phyloP scores from a whole-genome alignment of 192 early-diverging fungal genomes.

The Coemansia reversa region DNA sequence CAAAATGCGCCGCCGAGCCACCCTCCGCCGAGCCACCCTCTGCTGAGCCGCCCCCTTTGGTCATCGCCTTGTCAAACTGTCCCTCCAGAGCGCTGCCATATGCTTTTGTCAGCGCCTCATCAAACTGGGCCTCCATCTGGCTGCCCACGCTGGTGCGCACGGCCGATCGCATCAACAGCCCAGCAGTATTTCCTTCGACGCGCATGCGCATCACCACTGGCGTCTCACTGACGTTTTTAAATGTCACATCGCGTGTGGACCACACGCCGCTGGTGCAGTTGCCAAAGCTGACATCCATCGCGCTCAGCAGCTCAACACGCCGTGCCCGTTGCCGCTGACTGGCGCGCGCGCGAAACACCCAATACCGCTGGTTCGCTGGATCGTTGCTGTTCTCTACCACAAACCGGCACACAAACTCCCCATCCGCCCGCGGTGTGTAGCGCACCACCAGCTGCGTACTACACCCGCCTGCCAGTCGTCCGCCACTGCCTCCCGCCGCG shows the following conservation, averaged over 20 bases:
- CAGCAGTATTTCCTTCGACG: slow-evolving; percentile 43
- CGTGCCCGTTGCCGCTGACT: slow-evolving; percentile 67
- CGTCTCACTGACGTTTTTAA: slow-evolving; percentile 78
- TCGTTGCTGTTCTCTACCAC: slow-evolving; percentile 92
- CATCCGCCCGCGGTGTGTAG: slow-evolving; percentile 83
- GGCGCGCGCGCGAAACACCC: slow-evolving; percentile 73
- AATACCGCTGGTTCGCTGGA: slow-evolving; percentile 73
- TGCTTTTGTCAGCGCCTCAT: neutral
- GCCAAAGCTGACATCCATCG: slow-evolving; percentile 80
- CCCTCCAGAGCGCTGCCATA: neutral
- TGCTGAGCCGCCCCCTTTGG: neutral
- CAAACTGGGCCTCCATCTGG: neutral
- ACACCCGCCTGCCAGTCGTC: slow-evolving; percentile 66
- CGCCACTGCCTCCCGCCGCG: slow-evolving; percentile 14
- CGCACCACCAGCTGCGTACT: slow-evolving; percentile 72
- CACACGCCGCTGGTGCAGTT: slow-evolving; percentile 91
- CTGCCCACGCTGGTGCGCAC: slow-evolving; percentile 1
- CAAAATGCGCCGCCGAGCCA: slow-evolving; percentile 46
- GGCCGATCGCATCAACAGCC: slow-evolving; percentile 27
- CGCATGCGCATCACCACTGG: slow-evolving; percentile 76
- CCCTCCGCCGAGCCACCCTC: slow-evolving; percentile 3
- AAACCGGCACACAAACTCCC: slow-evolving; percentile 89
- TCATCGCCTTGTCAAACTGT: neutral
- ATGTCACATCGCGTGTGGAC: slow-evolving; percentile 72
- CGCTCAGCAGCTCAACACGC: slow-evolving; percentile 66